phyloP scores from a whole-genome alignment of 306 rosid species.

The Hylodesmum podocarpum region DNA sequence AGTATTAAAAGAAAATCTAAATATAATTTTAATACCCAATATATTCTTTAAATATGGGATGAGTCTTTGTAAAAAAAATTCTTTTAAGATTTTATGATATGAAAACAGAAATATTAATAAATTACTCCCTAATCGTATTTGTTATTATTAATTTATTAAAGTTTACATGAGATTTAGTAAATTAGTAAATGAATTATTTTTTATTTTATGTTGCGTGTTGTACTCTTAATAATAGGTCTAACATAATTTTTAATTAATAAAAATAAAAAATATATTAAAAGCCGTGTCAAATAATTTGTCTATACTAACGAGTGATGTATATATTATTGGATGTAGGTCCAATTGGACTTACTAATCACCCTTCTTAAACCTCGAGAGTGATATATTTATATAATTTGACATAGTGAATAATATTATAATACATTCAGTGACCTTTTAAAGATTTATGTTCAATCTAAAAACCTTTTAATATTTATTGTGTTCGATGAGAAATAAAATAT shows the following conservation, averaged over 20 bases:
- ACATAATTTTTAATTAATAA: too few species aligned
- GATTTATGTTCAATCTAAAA: too few species aligned
- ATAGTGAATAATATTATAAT: too few species aligned
- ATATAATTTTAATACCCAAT: too few species aligned
- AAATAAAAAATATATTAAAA: not conserved
- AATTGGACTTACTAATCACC: not conserved
- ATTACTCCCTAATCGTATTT: too few species aligned
- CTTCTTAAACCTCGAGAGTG: not conserved
- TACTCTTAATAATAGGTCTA: not conserved
- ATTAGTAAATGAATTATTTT: not conserved
- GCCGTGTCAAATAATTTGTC: not conserved
- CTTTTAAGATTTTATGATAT: too few species aligned
- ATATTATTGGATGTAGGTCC: not conserved
- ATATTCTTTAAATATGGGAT: too few species aligned
- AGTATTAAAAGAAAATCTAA: too few species aligned
- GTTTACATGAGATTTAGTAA: not conserved
- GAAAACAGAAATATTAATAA: too few species aligned
- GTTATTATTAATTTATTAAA: not conserved
- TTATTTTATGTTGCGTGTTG: not conserved
- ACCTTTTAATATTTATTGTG: too few species aligned
- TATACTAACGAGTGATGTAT: not conserved
- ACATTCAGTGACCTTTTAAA: too few species aligned
- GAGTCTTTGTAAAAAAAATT: not conserved
- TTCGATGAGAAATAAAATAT: too few species aligned
- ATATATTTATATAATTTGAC: not conserved